A percentile compares a stretch with the other conserved stretches of the same genome.
phyloP scores from a whole-genome alignment of 495 filamentous ascomycete species.

The Penicillium dipodomyicola region DNA sequence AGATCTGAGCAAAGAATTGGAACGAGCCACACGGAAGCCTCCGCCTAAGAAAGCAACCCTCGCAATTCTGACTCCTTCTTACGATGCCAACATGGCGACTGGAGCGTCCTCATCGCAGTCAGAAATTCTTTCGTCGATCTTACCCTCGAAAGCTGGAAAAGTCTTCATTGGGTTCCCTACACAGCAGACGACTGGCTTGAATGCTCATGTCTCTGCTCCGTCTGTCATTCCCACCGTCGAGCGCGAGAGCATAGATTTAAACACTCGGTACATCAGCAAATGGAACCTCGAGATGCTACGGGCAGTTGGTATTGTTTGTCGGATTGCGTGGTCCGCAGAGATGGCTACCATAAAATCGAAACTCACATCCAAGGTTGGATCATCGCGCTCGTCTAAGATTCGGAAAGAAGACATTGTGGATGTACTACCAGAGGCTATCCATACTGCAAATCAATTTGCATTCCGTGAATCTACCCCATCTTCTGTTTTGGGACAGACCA shows the following conservation, averaged over 20 bases:
- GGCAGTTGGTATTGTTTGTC: slow-evolving; percentile 82
- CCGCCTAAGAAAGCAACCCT: slow-evolving; percentile 84
- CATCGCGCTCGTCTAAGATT: slow-evolving; percentile 53
- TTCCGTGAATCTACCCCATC: slow-evolving; percentile 88
- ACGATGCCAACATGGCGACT: slow-evolving; percentile 73
- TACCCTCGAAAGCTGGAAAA: slow-evolving; percentile 81
- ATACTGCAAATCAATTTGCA: slow-evolving; percentile 70
- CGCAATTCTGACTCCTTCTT: slow-evolving; percentile 84
- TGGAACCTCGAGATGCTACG: slow-evolving; percentile 98
- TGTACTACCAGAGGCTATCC: slow-evolving; percentile 73
- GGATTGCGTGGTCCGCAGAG: slow-evolving; percentile 81
- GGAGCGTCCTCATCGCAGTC: slow-evolving; percentile 57
- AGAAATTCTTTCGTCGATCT: slow-evolving; percentile 84
- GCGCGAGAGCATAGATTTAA: slow-evolving; percentile 93
- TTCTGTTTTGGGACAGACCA: slow-evolving; percentile 70
- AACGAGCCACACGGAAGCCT: slow-evolving; percentile 94
- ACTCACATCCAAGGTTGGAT: slow-evolving; percentile 29
- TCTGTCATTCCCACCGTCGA: slow-evolving; percentile 99
- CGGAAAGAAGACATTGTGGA: slow-evolving; percentile 58
- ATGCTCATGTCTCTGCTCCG: slow-evolving; percentile 96
- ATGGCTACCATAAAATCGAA: slow-evolving; percentile 68
- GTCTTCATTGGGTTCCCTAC: slow-evolving; percentile 99
- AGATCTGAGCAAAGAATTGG: slow-evolving; percentile 77
- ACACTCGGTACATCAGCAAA: slow-evolving; percentile 85
- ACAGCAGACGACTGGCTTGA: slow-evolving; percentile 89